phyloP scores from a whole-genome alignment of 495 filamentous ascomycete genomes.

The Aspergillus nidulans region DNA sequence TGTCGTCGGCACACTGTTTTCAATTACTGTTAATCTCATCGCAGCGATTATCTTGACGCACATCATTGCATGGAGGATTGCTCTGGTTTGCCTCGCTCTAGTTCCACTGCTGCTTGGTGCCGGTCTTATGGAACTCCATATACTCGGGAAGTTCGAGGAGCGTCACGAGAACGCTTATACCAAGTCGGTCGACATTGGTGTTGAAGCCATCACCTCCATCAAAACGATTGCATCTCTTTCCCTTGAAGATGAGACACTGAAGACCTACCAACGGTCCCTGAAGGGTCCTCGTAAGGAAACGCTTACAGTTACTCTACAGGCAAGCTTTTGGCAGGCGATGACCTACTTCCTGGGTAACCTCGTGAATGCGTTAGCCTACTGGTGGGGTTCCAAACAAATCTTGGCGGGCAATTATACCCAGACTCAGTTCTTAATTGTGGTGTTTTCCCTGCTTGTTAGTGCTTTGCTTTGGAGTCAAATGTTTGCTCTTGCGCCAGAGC shows the following conservation, averaged over 20 bases:
- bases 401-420: constrained; percentile 51
- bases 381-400: constrained; percentile 64
- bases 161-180: constrained; percentile 53
- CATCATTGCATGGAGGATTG: constrained; percentile 43
- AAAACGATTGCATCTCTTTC: constrained; percentile 52
- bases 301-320: constrained; percentile 40
- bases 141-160: constrained; percentile 53
- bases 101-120: constrained; percentile 41
- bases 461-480: constrained; percentile 64
- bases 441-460: constrained; percentile 52
- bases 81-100: constrained; percentile 35
- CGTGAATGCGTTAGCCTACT: constrained; percentile 63
- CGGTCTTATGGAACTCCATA: constrained; percentile 49
- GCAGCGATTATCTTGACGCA: constrained; percentile 40
- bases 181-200: constrained; percentile 46
- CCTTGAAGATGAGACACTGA: constrained; percentile 29
- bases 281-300: constrained; percentile 46
- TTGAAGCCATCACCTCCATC: constrained; percentile 49
- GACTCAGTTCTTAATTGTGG: constrained; percentile 61
- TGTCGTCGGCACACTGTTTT: constrained; percentile 43
- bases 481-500: constrained; percentile 60
- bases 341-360: constrained; percentile 50
- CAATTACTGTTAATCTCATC: constrained; percentile 41
- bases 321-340: constrained; percentile 50
- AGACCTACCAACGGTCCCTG: constrained; percentile 35